Evolutionary conservation across 345 rosid genomes (phyloP).

Genomic region (Euphorbia tirucalli): DNA sequence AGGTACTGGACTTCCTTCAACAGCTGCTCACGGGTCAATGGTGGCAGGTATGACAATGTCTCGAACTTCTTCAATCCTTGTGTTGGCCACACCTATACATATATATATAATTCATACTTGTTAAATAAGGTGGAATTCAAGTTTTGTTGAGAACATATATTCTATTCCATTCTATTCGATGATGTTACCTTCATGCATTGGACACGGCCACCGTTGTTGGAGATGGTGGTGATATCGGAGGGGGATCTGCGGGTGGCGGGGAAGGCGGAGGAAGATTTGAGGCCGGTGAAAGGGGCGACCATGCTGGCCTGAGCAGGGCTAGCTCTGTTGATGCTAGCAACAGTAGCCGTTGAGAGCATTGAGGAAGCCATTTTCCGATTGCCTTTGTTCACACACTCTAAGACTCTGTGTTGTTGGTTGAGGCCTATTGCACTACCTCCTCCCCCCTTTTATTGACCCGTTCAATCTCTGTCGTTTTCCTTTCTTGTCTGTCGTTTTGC

Average conservation of each 20-base stretch:
- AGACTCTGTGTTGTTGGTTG: neutral
- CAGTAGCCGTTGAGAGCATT: constrained; percentile 13
- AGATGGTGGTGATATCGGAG: constrained; percentile 5
- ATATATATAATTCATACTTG: too few relatives aligned
- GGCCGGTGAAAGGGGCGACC: constrained; percentile 18
- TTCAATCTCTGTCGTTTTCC: neutral
- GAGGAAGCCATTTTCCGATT: constrained; percentile 15
- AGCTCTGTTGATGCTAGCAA: constrained; percentile 11
- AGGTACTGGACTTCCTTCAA: constrained; percentile 47
- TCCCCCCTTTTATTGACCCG: neutral
- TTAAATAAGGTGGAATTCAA: too few relatives aligned
- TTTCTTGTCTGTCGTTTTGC: too few relatives aligned
- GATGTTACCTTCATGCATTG: constrained; percentile 16
- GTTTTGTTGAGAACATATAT: too few relatives aligned
- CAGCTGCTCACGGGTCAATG: constrained; percentile 23
- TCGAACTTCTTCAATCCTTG: constrained; percentile 29
- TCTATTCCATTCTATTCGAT: too few relatives aligned
- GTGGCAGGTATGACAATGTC: constrained; percentile 52
- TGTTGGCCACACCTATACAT: constrained; percentile 30
- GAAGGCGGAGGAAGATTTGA: constrained; percentile 11
- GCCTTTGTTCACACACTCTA: too few relatives aligned
- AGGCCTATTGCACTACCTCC: neutral
- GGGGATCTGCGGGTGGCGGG: neutral
- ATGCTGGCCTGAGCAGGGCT: constrained; percentile 17
- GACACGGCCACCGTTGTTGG: constrained; percentile 17